phyloP scores from a whole-genome alignment of 192 early-diverging fungal species.

The Diversispora epigaea region DNA sequence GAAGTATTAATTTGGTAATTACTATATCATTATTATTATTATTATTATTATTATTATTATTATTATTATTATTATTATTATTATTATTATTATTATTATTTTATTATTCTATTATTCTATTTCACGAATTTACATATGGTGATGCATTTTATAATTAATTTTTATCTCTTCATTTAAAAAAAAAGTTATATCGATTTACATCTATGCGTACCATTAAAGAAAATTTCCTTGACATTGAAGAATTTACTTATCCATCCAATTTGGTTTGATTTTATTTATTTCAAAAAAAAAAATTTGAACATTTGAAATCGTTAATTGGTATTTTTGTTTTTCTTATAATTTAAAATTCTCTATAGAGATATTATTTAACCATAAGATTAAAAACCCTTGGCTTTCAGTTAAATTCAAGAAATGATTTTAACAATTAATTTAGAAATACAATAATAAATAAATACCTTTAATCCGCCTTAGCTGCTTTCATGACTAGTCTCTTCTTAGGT shows the following conservation, averaged over 20 bases:
- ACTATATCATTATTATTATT: not conserved
- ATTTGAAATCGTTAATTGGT: too few species aligned
- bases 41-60: not conserved
- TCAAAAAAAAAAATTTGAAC: too few species aligned
- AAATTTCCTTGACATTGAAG: conserved; percentile 79
- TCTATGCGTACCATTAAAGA: conserved; percentile 96
- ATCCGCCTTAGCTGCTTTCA: not conserved
- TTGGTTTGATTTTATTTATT: conserved; percentile 36
- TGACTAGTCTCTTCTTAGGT: conserved; percentile 9
- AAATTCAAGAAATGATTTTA: too few species aligned
- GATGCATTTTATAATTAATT: not conserved
- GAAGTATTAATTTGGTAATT: conserved; percentile 61
- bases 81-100: not conserved
- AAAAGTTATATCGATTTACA: conserved; percentile 76
- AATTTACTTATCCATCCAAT: conserved; percentile 88
- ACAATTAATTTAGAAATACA: too few species aligned
- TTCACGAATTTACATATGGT: not conserved
- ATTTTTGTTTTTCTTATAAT: too few species aligned
- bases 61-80: not conserved
- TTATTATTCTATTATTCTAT: not conserved
- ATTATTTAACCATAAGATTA: too few species aligned
- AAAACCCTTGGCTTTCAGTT: too few species aligned
- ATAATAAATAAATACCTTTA: too few species aligned
- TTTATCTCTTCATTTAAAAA: not conserved
- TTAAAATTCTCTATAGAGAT: too few species aligned